Base-by-base conservation (phyloP, 495 filamentous ascomycete species). In the Lepraria neglecta region DNA sequence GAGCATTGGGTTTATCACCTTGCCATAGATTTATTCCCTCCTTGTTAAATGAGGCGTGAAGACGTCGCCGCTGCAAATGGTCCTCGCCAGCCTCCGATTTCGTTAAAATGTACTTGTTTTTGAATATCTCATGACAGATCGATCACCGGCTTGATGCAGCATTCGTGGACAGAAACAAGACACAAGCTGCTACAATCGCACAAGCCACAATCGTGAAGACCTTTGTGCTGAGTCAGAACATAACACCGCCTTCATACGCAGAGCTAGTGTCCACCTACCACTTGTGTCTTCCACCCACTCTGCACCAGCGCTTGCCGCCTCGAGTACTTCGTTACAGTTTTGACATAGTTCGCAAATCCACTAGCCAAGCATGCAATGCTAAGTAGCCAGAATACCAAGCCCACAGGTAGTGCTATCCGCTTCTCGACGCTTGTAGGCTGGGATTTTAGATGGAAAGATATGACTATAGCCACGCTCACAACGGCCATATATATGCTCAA, bases 221-320 rank as follows among this genome's bases (percentile, higher is more conserved):
- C 80, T 84, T 61, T 45, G 5, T 19, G n/a, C 46, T 27, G 15
- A 63, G 2, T 38, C 35, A 38, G 35, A 47, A 43, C 48, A 64
- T 11, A 62, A n/a, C 53, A 21, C 56, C 15, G 27, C n/a, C 3
- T 28, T 31, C 31, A 3, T 28, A 33, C 30, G 14, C 46, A 56
- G 30, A 17, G 50, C 38, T 17, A 27, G 27, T 30, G 17, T 53
- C n/a, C 46, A 75, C 85, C 70, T 67, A 91, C 88, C 27, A 83
- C 69, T 72, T 96, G 91, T 42, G 94, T 97, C 75, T 91, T 95
- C 86, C 88, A 92, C 38, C 94, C 94, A 53, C 84, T 89, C 74
- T 98, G 94, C 42, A 97, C 94, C 59, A 98, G 78, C 0, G 94
- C 94, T 30, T 79, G 77, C 65, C 86, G 82, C 42, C 82, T 77